A percentile compares a stretch with the other conserved stretches of the same genome.
These are phyloP conservation scores for Tylopilus intermedius DNA, from an alignment of 768 basidiomycete species.

Conservation along the genomic window DNA sequence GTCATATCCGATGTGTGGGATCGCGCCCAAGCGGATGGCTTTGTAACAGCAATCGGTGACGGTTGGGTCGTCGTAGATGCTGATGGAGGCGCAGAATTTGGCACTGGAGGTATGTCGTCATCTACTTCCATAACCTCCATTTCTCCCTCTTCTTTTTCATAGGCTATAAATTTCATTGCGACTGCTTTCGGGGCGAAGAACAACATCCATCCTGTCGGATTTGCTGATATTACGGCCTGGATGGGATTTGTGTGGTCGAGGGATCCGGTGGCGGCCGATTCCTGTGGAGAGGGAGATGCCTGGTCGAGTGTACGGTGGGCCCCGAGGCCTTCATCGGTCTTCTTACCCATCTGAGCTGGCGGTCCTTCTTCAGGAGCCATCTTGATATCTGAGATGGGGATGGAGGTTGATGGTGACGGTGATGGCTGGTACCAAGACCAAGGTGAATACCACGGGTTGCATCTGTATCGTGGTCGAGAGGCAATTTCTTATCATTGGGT, in stretches of 20 bases:
- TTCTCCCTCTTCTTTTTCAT: conserved; percentile 43
- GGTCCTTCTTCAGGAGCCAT: conserved; percentile 9
- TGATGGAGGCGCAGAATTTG: conserved; percentile 8
- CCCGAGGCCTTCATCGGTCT: conserved; percentile 3
- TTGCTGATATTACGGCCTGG: conserved; percentile 43
- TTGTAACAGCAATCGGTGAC: conserved; percentile 15
- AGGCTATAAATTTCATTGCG: conserved; percentile 48
- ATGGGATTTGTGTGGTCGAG: conserved; percentile 43
- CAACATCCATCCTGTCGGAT: conserved; percentile 55
- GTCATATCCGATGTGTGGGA: conserved; percentile 3
- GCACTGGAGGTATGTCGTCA: conserved; percentile 37
- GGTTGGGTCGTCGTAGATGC: conserved; percentile 12
- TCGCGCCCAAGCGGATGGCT: conserved; percentile 4
- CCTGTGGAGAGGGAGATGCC: conserved; percentile 7
- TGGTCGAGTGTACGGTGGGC: not conserved
- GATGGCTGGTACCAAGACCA: conserved; percentile 59
- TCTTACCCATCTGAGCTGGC: not conserved
- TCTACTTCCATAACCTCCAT: conserved; percentile 82
- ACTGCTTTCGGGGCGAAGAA: conserved; percentile 50
- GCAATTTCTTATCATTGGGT: not conserved
- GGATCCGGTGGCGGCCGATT: conserved; percentile 8
- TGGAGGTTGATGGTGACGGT: conserved; percentile 21
- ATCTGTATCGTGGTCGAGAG: conserved; percentile 12
- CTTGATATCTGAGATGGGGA: conserved; percentile 7
- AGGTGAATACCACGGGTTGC: conserved; percentile 48